phyloP scores from a whole-genome alignment of 352 stramenopile genomes.

The Chrysophaeum taylorii region DNA sequence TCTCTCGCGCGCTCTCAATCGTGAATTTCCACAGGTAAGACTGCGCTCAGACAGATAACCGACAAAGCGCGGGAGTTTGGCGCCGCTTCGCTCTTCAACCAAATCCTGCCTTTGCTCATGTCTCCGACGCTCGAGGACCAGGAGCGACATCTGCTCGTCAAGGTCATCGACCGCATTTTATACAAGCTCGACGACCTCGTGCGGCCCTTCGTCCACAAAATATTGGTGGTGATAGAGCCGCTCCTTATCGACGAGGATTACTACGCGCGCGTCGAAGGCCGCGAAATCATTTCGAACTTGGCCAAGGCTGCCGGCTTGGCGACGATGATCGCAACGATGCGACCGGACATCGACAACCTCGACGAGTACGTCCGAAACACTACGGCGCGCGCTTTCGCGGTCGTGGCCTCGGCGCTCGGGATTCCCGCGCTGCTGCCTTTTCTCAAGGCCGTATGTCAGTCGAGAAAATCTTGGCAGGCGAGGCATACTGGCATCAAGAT shows the following conservation, averaged over 20 bases:
- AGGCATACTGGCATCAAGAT: slow-evolving; percentile 99
- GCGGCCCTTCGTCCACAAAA: slow-evolving; percentile 96
- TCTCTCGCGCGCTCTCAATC: no score
- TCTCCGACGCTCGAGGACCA: slow-evolving; percentile 96
- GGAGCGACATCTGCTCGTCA: slow-evolving; percentile 96
- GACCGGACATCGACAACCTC: slow-evolving; percentile 95
- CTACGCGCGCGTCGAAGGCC: slow-evolving; percentile 93
- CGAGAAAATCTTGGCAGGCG: slow-evolving; percentile 93
- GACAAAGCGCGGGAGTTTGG: slow-evolving; percentile 93
- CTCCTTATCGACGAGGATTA: slow-evolving; percentile 99
- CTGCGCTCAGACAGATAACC: slow-evolving; percentile 86
- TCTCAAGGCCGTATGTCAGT: slow-evolving; percentile 96
- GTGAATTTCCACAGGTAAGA: no score
- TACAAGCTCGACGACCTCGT: slow-evolving; percentile 98
- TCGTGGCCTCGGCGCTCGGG: slow-evolving; percentile 95
- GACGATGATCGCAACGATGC: slow-evolving; percentile 99
- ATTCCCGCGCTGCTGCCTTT: slow-evolving; percentile 94
- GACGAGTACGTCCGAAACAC: slow-evolving; percentile 98
- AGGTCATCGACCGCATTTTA: slow-evolving; percentile 97
- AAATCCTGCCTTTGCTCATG: slow-evolving; percentile 98
- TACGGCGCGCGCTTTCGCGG: slow-evolving; percentile 91
- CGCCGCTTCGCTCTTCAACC: slow-evolving; percentile 92
- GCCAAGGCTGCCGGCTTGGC: slow-evolving; percentile 93
- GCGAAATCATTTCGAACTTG: slow-evolving; percentile 98
- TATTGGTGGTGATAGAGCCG: slow-evolving; percentile 96